A percentile compares a stretch with the other conserved stretches of the same genome.
Evolutionary conservation across 305 asterid species (phyloP).

Genomic region (Coffea humblotiana): DNA sequence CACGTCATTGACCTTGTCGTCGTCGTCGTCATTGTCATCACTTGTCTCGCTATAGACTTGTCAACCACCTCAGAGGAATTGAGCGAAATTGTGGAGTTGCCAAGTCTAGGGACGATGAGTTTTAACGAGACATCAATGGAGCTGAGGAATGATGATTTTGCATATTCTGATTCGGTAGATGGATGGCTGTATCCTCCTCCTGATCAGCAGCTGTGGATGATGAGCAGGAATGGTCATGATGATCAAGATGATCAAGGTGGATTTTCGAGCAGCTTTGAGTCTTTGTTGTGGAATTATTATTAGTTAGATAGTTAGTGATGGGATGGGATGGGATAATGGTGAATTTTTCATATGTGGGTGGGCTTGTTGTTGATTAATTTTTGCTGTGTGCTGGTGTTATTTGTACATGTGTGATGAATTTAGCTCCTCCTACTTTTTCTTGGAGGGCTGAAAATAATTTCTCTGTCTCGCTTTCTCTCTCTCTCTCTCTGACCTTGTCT

Average conservation of each 20-base stretch:
- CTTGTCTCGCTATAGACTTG: conserved; percentile 42
- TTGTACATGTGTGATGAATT: conserved; percentile 1
- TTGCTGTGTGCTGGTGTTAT: background rate
- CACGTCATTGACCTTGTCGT: conserved; percentile 12
- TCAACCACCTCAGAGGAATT: conserved; percentile 51
- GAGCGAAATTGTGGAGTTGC: conserved; percentile 70
- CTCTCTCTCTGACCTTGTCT: background rate
- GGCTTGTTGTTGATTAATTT: background rate
- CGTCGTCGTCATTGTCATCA: conserved; percentile 40
- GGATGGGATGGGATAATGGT: background rate
- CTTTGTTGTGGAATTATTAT: conserved; percentile 56
- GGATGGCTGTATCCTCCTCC: conserved; percentile 45
- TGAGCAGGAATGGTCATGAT: conserved; percentile 28
- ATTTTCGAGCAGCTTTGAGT: conserved; percentile 37
- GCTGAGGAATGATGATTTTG: conserved; percentile 51
- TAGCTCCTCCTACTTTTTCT: conserved; percentile 34
- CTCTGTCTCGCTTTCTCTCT: background rate
- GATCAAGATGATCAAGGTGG: conserved; percentile 34
- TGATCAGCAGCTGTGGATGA: conserved; percentile 38
- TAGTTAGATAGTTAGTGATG: background rate
- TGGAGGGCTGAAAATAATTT: conserved; percentile 33
- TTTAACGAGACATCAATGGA: conserved; percentile 40
- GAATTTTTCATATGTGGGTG: background rate
- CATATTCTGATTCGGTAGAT: conserved; percentile 42
- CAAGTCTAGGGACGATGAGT: conserved; percentile 49